Percentiles rank a stretch among this genome's conserved stretches.
phyloP scores from a whole-genome alignment of 495 filamentous ascomycete genomes.

The Cudoniella acicularis region DNA sequence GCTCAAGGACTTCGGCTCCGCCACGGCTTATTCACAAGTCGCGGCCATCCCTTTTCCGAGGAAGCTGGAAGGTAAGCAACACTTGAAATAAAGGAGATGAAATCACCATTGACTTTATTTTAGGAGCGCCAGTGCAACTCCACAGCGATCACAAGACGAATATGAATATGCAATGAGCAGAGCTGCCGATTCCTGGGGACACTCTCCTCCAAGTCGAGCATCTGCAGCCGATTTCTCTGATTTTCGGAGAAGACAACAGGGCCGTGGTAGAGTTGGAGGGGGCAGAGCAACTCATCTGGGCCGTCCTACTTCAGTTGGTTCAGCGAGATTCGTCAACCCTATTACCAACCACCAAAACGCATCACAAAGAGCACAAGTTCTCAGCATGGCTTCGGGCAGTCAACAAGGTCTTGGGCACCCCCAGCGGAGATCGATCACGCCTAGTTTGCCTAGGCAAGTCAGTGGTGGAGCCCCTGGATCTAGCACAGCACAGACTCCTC shows the following conservation, averaged over 20 bases:
- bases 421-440: background rate
- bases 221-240: conserved; percentile 12
- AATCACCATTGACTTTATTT: background rate
- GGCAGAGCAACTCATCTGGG: conserved; percentile 6
- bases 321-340: conserved; percentile 9
- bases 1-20: background rate
- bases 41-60: conserved; percentile 2
- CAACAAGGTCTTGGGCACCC: background rate
- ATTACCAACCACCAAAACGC: conserved; percentile 1
- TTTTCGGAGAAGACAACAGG: conserved; percentile 15
- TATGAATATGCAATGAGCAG: conserved; percentile 5
- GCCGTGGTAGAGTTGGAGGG: conserved; percentile 15
- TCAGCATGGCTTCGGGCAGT: background rate
- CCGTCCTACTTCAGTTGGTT: conserved; percentile 22
- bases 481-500: background rate
- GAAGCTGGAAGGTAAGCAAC: conserved; percentile 1
- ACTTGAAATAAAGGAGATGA: background rate
- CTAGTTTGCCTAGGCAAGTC: background rate
- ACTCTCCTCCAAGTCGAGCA: conserved; percentile 5
- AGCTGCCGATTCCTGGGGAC: conserved; percentile 13
- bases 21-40: background rate
- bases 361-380: conserved; percentile 2
- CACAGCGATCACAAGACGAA: conserved; percentile 10
- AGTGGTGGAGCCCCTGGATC: background rate
- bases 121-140: background rate